Base-by-base conservation (phyloP, 805 yeast genomes). In the Pichia eremophila region DNA sequence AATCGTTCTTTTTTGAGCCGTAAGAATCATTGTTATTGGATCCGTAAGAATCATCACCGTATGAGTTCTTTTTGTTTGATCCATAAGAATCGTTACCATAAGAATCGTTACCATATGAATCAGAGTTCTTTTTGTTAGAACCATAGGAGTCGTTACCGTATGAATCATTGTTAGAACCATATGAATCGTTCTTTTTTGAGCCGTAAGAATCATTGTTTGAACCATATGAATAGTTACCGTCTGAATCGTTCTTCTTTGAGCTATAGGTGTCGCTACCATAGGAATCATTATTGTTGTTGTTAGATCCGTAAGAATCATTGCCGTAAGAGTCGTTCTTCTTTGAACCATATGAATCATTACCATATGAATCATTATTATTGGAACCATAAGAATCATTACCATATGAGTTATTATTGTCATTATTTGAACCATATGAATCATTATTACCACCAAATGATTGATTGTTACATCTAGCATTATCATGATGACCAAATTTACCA, bases 11-110 rank as follows among this genome's bases (percentile, higher is more conserved):
- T 5, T 32, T 32, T 32, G 35, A 32, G 35, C 49, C 52, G 37
- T 54, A 47, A 15, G 46, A 43, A 53, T 32, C 19, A 27, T 39
- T 50, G 54, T 60, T 53, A 18, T 34, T 47, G 6, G n/a, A 60
- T 32, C 65, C 66, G 57, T 61, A 61, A 12, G 67, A 62, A 54
- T 61, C 60, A 55, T 54, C 50, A 42, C 67, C 66, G 54, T 63
- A 66, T 15, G 66, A 55, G 29, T 61, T 58, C 55, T 60, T 29
- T 5, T 40, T 62, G 17, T 34, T 34, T 11, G 36, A 34, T 35
- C 65, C 66, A 57, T 60, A 61, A 12, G 67, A 62, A 52, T 62
- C 59, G 50, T 47, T 14, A 41, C 62, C 67, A 48, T 61, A 59
- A n/a, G 45, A 42, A 10, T 27, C 17, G n/a, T 36, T 59, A 40